phyloP scores from a whole-genome alignment of 2,329 filamentous ascomycete genomes.

The Proliferodiscus dingleyae region DNA sequence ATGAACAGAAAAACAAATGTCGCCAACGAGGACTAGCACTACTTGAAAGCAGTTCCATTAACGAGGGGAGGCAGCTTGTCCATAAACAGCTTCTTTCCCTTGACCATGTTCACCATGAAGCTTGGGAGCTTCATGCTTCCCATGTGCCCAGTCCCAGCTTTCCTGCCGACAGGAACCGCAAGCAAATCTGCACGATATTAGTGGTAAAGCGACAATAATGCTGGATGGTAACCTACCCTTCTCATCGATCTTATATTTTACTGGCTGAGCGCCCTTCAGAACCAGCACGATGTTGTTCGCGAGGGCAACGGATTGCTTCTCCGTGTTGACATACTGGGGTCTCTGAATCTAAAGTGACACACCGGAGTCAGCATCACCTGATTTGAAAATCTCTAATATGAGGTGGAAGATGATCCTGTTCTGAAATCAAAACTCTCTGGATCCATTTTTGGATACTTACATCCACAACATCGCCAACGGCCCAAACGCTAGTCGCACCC shows the following conservation, averaged over 20 bases:
- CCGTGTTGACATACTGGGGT: conserved; percentile 19
- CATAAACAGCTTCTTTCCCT: conserved; percentile 10
- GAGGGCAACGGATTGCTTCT: conserved; percentile 21
- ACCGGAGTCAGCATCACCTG: background rate
- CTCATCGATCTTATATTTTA: conserved; percentile 19
- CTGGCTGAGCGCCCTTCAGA: conserved; percentile 12
- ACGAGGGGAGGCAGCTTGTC: conserved; percentile 3
- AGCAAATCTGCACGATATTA: conserved; percentile 10
- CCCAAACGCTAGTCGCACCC: conserved; percentile 32
- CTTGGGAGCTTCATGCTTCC: conserved; percentile 20
- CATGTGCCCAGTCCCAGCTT: conserved; percentile 32
- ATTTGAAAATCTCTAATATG: background rate
- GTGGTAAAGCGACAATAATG: background rate
- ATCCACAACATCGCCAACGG: conserved; percentile 24
- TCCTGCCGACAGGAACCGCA: conserved; percentile 34
- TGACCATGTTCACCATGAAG: conserved; percentile 14
- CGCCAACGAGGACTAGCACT: background rate
- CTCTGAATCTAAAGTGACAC: conserved; percentile 16
- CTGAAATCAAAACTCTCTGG: background rate
- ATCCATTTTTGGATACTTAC: no score
- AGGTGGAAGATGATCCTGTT: no score
- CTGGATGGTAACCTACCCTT: conserved; percentile 12
- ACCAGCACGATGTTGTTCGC: conserved; percentile 23
- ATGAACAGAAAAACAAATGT: background rate
- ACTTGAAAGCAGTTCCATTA: background rate